These are phyloP conservation scores for Apiotrichum mycotoxinovorans DNA, from an alignment of 1,284 basidiomycete genomes.

Conservation along the genomic window DNA sequence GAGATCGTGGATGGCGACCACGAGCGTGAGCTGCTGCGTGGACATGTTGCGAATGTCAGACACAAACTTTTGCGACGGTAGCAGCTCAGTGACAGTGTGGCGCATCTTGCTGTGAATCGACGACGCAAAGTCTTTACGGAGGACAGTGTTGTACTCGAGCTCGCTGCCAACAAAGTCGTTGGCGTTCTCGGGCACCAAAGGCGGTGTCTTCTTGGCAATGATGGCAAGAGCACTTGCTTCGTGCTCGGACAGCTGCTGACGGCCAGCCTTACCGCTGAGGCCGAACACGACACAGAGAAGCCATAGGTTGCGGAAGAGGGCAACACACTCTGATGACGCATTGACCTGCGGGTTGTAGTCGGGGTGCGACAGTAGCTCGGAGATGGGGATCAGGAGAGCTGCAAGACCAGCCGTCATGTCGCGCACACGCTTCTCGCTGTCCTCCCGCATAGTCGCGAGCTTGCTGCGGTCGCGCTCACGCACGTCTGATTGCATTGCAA, in stretches of 20 bases:
- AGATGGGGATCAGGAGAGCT: constrained; percentile 82
- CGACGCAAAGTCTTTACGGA: constrained; percentile 80
- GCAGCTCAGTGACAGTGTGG: constrained; percentile 60
- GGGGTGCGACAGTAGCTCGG: constrained; percentile 74
- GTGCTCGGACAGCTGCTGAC: constrained; percentile 36
- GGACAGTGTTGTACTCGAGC: constrained; percentile 87
- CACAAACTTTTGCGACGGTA: constrained; percentile 61
- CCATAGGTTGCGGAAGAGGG: constrained; percentile 91
- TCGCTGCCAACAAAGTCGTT: constrained; percentile 84
- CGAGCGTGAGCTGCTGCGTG: constrained; percentile 80
- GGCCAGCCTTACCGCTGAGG: constrained; percentile 68
- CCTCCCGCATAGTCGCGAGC: constrained; percentile 26
- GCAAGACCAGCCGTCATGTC: constrained; percentile 80
- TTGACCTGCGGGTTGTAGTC: constrained; percentile 65
- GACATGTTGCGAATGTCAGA: constrained; percentile 73
- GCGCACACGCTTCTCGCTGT: constrained; percentile 32
- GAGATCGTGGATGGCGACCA: constrained; percentile 82
- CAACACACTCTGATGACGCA: constrained; percentile 64
- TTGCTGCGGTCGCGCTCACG: constrained; percentile 6
- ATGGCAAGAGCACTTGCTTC: constrained; percentile 71
- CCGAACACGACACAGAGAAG: constrained; percentile 67
- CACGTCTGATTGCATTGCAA: constrained; percentile 50
- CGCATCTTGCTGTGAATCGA: constrained; percentile 70
- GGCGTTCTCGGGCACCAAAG: constrained; percentile 74
- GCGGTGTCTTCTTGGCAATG: constrained; percentile 84